These are phyloP conservation scores for Sporisorium reilianum DNA, from an alignment of 1,284 basidiomycete genomes.

Conservation along the genomic window DNA sequence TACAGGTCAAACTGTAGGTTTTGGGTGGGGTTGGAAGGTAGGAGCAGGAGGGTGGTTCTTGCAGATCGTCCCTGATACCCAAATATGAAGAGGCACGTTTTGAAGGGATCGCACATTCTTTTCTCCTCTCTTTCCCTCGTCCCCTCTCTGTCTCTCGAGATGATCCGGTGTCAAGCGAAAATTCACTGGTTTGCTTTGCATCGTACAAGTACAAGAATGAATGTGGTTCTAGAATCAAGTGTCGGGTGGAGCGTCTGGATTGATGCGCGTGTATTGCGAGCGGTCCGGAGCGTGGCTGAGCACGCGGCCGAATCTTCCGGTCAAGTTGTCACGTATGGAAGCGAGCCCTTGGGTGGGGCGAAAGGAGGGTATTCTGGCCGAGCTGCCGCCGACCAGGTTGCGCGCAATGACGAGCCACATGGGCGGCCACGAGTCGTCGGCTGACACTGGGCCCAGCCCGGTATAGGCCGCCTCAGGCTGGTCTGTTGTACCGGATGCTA, in stretches of 20 bases:
- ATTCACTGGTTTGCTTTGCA: not conserved
- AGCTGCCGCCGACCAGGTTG: conserved; percentile 36
- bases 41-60: conserved; percentile 31
- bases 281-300: conserved; percentile 21
- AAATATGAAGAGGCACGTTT: conserved; percentile 51
- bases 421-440: conserved; percentile 42
- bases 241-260: conserved; percentile 20
- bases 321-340: conserved; percentile 19
- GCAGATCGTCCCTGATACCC: conserved; percentile 58
- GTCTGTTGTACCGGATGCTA: not conserved
- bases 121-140: not conserved
- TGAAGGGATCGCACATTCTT: conserved; percentile 58
- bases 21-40: not conserved
- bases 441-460: conserved; percentile 27
- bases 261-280: conserved; percentile 29
- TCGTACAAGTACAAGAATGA: conserved; percentile 25
- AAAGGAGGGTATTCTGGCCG: conserved; percentile 12
- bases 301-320: conserved; percentile 21
- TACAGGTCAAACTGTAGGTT: not conserved
- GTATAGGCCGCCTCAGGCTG: conserved; percentile 1
- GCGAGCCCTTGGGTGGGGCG: conserved; percentile 20
- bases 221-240: conserved; percentile 1
- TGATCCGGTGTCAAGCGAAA: not conserved
- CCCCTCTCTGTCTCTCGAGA: not conserved
- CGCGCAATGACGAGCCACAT: conserved; percentile 50